Percentiles rank a stretch among this genome's conserved stretches.
phyloP scores from a whole-genome alignment of 1,284 basidiomycete genomes.

The Omphalotus olearius region DNA sequence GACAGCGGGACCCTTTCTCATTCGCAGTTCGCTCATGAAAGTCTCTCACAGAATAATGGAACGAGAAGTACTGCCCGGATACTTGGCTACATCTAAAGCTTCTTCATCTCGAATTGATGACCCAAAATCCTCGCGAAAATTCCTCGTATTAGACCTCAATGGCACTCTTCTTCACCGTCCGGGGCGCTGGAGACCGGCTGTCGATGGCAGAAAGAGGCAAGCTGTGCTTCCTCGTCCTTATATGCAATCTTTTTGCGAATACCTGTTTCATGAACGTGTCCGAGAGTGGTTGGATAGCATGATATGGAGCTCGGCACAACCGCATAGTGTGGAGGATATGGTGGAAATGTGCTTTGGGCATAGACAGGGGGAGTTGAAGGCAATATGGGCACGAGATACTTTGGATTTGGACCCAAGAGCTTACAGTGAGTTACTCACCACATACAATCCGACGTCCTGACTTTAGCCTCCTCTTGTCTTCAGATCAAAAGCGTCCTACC shows the following conservation, averaged over 20 bases:
- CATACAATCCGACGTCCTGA: not conserved
- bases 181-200: constrained; percentile 22
- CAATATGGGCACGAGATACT: constrained; percentile 78
- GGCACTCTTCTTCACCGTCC: constrained; percentile 76
- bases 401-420: constrained; percentile 54
- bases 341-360: constrained; percentile 52
- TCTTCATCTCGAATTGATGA: constrained; percentile 13
- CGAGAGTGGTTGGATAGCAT: constrained; percentile 70
- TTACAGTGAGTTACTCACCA: constrained; percentile 49
- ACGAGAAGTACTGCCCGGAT: not conserved
- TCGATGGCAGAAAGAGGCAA: constrained; percentile 12
- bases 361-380: constrained; percentile 41
- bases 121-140: constrained; percentile 45
- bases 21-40: too few species aligned
- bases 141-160: constrained; percentile 81
- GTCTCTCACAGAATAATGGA: too few species aligned
- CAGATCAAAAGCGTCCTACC: constrained; percentile 65
- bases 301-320: constrained; percentile 86
- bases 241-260: constrained; percentile 58
- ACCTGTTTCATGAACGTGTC: constrained; percentile 55
- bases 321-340: constrained; percentile 75
- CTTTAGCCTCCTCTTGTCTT: constrained; percentile 8
- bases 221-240: constrained; percentile 64
- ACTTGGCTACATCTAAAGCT: not conserved
- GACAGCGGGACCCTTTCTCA: too few species aligned